Evolutionary conservation across 345 rosid species (phyloP), one percentile per base, ranked within the genome.

Genomic region (Pelargonium nanum): DNA sequence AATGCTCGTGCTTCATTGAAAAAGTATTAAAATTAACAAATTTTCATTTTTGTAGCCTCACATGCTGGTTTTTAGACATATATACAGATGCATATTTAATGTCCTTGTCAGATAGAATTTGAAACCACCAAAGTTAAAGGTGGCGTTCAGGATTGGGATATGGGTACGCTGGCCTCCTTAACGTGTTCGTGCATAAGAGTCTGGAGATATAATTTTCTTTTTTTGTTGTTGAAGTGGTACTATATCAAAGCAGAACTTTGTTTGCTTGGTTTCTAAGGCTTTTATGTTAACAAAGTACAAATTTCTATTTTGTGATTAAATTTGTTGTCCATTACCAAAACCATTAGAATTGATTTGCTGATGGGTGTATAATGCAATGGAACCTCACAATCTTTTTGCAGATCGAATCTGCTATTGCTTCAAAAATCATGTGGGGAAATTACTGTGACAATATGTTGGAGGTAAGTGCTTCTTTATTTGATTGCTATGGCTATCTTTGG

Each of bases 401-500:
- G 98, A 80, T 61, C 75, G 96, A 92, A 80, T 72, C 77, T 62
- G 78, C 77, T 40, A 71, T 92, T 70, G 84, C 75, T 65, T 82
- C 83, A 22, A 87, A 78, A 74, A 75, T 85, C 61, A 65, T 87
- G 59, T 82, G 75, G 26, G 88, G 82, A 67, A 82, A 77, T 69
- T 77, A 78, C 71, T 73, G 88, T 71, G 52, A 57, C 56, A 72
- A 65, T 68, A 59, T 84, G 78, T 72, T 80, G 67, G 80, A 87
- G 90, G 98, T 88, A 74, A 32, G 55, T 8, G 50, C 16, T 21
- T 55, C 32, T 53, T 59, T 54, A 30, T 67, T 60, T 25, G n/a
- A 19, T 54, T 55, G 32, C 22, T 22, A 19, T 45, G 55, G 25
- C 34, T 52, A 21, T 45, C 8, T 26, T 21, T 64, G 55, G 59